phyloP scores from a whole-genome alignment of 2,329 filamentous ascomycete genomes.

The Apiospora rasikravindrae region DNA sequence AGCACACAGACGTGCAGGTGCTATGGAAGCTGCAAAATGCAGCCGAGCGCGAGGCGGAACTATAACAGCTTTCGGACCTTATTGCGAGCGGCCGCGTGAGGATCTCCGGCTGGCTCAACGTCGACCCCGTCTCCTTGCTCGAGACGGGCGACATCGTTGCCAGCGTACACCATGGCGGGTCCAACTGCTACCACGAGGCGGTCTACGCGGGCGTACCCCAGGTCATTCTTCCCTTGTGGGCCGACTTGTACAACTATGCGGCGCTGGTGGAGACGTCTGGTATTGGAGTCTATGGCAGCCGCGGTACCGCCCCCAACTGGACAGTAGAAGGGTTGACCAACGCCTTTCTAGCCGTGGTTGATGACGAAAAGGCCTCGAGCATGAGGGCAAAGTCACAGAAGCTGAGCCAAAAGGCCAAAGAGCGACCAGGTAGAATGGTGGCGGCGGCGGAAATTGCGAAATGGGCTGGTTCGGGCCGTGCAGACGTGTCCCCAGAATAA shows the following conservation, averaged over 20 bases:
- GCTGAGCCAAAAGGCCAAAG: neutral
- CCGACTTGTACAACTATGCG: constrained; percentile 1
- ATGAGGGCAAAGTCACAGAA: neutral
- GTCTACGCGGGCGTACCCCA: neutral
- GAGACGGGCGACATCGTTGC: neutral
- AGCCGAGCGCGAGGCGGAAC: neutral
- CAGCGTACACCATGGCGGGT: neutral
- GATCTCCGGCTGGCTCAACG: neutral
- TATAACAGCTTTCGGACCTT: neutral
- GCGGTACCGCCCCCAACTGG: neutral
- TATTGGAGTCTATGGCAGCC: neutral
- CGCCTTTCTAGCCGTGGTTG: neutral
- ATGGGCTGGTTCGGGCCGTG: neutral
- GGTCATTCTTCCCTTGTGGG: neutral
- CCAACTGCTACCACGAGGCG: constrained; percentile 13
- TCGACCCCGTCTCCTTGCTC: neutral
- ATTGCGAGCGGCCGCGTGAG: neutral
- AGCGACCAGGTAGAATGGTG: neutral
- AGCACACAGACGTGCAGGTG: neutral
- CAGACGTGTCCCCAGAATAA: neutral
- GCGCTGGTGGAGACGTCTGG: neutral
- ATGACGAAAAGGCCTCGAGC: neutral
- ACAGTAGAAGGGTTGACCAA: neutral
- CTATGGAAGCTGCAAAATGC: neutral
- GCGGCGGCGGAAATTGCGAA: neutral